phyloP scores from a whole-genome alignment of 139 green algal species.

The Microglena sp. region DNA sequence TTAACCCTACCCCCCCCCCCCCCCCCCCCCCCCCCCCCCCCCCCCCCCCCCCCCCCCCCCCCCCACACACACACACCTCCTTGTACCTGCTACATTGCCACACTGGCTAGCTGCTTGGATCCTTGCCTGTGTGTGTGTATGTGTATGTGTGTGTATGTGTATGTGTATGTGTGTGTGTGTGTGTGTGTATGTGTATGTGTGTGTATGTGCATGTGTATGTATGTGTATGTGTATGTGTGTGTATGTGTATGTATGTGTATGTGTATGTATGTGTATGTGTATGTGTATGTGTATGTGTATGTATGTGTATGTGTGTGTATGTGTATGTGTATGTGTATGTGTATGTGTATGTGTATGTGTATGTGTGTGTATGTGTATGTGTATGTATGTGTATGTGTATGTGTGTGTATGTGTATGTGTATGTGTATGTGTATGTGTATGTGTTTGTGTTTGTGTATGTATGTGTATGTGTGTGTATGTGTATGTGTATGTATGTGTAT shows the following conservation, averaged over 20 bases:
- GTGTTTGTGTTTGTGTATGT: neutral
- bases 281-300: neutral
- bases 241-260: neutral
- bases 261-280: neutral
- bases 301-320: neutral
- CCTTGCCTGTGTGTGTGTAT: too few relatives aligned
- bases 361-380: neutral
- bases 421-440: neutral
- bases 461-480: constrained; percentile 1
- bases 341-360: neutral
- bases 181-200: neutral
- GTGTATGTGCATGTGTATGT: neutral
- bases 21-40: too few relatives aligned
- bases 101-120: too few relatives aligned
- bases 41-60: too few relatives aligned
- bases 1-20: too few relatives aligned
- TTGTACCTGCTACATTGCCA: too few relatives aligned
- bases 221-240: neutral
- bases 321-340: neutral
- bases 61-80: too few relatives aligned
- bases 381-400: neutral
- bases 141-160: too few relatives aligned
- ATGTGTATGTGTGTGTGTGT: neutral
- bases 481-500: neutral
- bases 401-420: neutral